Evolutionary conservation across 2,329 filamentous ascomycete genomes (phyloP), one percentile per base, ranked within the genome.

Genomic region (Penicillium polonicum): DNA sequence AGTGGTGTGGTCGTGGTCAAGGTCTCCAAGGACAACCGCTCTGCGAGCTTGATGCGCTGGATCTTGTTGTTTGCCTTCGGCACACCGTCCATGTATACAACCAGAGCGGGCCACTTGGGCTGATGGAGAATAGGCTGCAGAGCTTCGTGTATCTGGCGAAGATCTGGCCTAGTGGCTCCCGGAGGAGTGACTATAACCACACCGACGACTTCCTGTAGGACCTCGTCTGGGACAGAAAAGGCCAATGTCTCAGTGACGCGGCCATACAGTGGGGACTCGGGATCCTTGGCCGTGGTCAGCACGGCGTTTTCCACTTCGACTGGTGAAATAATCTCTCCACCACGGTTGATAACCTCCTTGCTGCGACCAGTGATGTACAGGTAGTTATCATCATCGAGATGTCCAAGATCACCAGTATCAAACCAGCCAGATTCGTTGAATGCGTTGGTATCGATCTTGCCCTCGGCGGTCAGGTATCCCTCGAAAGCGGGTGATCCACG

Each of bases 251-350:
- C 78, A 15, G 70, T 72, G 5, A 85, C 72, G 3, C 79, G 75
- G 5, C 79, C 79, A 55, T 73, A 78, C 17, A 82, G 77, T 0
- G 76, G 73, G 5, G 72, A 63, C 3, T 41, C 70, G 4, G 70
- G 64, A 15, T 76, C 70, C 45, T 75, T 71, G 5, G 80, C 75
- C 12, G 80, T 78, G 1, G 77, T 72, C 43, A 83, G 72, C 56
- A 85, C 79, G 10, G 82, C 82, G 61, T 84, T 80, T 63, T 85
- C 83, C n/a, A 85, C 77, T 63, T 85, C 83, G 53, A 84, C 83
- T 0, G 83, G 82, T 5, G 81, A 83, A 56, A 85, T 84, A n/a
- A 84, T 75, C 65, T 85, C 83, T 35, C 83, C 82, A 36, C 82
- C 83, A 12, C 82, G 78, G 64, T 84, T 84, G 68, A 84, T 83